phyloP scores from a whole-genome alignment of 2,329 filamentous ascomycete species.

The Cladosporium phlei region DNA sequence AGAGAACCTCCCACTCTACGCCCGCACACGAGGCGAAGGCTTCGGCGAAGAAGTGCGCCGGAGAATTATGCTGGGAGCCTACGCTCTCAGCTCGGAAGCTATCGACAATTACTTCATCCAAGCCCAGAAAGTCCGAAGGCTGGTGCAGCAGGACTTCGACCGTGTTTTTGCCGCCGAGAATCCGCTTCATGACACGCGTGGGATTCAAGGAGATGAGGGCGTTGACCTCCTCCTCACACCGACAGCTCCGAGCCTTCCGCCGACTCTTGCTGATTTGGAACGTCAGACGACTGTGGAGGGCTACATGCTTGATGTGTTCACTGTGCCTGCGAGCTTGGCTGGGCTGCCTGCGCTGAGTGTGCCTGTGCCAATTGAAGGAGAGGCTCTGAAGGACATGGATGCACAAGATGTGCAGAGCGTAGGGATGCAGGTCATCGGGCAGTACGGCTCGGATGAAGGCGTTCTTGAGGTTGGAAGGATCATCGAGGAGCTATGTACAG shows the following conservation, averaged over 20 bases:
- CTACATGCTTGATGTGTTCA: conserved; percentile 93
- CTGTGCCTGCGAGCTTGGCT: conserved; percentile 87
- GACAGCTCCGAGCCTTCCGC: conserved; percentile 74
- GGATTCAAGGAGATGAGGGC: conserved; percentile 49
- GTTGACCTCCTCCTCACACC: conserved; percentile 87
- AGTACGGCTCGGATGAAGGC: conserved; percentile 69
- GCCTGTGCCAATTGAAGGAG: conserved; percentile 51
- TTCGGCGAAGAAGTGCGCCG: conserved; percentile 83
- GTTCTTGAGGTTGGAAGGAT: conserved; percentile 56
- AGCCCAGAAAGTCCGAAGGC: conserved; percentile 77
- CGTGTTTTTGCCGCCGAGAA: conserved; percentile 66
- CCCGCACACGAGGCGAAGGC: conserved; percentile 64
- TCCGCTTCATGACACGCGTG: conserved; percentile 50
- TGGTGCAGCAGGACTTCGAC: conserved; percentile 85
- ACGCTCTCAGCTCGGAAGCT: conserved; percentile 81
- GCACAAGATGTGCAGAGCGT: conserved; percentile 38
- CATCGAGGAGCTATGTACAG: background rate
- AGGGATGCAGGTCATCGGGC: conserved; percentile 74
- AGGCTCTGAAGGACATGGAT: conserved; percentile 14
- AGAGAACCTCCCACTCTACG: conserved; percentile 54
- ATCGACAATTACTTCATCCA: conserved; percentile 97
- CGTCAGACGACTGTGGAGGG: conserved; percentile 58
- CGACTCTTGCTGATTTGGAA: conserved; percentile 56
- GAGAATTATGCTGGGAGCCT: conserved; percentile 83
- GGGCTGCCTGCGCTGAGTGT: conserved; percentile 85